These are phyloP conservation scores for Nannochloropsis gaditana DNA, from an alignment of 108 stramenopile genomes.

Conservation along the genomic window DNA sequence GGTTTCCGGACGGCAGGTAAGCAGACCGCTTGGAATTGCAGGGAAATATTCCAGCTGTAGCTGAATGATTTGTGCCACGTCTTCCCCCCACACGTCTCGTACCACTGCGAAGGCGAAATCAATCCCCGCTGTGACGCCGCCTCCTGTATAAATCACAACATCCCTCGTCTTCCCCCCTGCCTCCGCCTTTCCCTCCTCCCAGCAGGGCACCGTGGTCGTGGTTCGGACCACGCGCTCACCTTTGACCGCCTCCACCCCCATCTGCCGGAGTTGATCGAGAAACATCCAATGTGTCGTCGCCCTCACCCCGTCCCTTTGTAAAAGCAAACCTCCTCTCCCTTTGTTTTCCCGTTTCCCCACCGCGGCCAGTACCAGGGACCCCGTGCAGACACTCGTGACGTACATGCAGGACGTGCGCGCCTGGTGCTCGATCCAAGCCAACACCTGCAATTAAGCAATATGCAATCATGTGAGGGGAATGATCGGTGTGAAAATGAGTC, in stretches of 20 bases:
- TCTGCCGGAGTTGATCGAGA: background rate
- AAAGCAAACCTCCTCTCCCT: background rate
- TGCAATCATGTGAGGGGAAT: too few species aligned
- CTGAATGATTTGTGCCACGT: background rate
- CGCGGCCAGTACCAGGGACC: background rate
- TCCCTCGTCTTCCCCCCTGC: background rate
- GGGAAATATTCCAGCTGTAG: slow-evolving; percentile 4
- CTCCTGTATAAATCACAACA: background rate
- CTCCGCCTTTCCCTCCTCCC: background rate
- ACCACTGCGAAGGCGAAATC: slow-evolving; percentile 5
- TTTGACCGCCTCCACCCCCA: background rate
- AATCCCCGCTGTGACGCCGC: slow-evolving; percentile 11
- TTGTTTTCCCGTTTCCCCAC: background rate
- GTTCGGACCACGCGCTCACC: background rate
- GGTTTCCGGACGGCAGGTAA: background rate
- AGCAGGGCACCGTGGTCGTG: background rate
- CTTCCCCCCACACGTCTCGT: background rate
- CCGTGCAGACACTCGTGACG: background rate
- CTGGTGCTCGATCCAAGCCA: background rate
- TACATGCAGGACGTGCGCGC: background rate
- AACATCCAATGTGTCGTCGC: slow-evolving; percentile 15
- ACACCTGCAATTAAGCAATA: background rate
- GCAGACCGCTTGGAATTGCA: background rate
- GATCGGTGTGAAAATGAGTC: too few species aligned
- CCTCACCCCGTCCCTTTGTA: slow-evolving; percentile 6